Conservation (phyloP, 495 filamentous ascomycete genomes). For the Neurospora sp. region DNA sequence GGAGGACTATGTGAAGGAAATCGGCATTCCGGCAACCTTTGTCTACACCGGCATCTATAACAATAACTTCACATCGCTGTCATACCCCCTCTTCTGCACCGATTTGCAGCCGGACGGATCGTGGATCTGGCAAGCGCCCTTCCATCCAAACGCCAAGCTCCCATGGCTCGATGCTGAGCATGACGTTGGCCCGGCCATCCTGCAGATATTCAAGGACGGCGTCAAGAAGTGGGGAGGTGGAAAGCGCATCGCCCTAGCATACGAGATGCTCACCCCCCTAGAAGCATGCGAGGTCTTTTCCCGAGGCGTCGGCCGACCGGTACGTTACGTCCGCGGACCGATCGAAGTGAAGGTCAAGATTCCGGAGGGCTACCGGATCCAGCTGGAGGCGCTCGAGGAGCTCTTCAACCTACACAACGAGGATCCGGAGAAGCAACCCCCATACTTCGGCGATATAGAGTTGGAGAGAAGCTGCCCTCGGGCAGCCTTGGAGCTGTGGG, state of each 20-base stretch:
- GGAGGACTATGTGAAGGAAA: constrained; percentile 79
- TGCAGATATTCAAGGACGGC: constrained; percentile 95
- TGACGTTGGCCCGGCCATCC: constrained; percentile 85
- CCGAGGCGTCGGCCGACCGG: constrained; percentile 63
- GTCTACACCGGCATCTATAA: constrained; percentile 97
- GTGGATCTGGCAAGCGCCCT: constrained; percentile 91
- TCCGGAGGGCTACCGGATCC: constrained; percentile 80
- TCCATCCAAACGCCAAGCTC: constrained; percentile 74
- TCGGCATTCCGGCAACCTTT: constrained; percentile 79
- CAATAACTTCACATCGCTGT: constrained; percentile 94
- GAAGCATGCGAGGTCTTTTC: constrained; percentile 76
- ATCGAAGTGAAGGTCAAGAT: constrained; percentile 81
- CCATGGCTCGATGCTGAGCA: constrained; percentile 99
- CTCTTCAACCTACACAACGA: constrained; percentile 49
- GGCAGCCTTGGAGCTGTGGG: constrained; percentile 73
- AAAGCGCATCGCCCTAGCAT: constrained; percentile 85
- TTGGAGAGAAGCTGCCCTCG: constrained; percentile 53
- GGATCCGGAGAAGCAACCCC: constrained; percentile 42
- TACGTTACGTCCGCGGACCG: constrained; percentile 64
- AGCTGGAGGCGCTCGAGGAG: constrained; percentile 64
- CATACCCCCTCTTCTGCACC: constrained; percentile 91
- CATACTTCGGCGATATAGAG: constrained; percentile 43
- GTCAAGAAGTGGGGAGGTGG: constrained; percentile 80
- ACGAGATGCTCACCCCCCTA: constrained; percentile 74
- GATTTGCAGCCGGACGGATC: constrained; percentile 71